A percentile compares a stretch with the other conserved stretches of the same genome.
These are phyloP conservation scores for Crotalaria pallida DNA, from an alignment of 306 rosid species.

Conservation along the genomic window DNA sequence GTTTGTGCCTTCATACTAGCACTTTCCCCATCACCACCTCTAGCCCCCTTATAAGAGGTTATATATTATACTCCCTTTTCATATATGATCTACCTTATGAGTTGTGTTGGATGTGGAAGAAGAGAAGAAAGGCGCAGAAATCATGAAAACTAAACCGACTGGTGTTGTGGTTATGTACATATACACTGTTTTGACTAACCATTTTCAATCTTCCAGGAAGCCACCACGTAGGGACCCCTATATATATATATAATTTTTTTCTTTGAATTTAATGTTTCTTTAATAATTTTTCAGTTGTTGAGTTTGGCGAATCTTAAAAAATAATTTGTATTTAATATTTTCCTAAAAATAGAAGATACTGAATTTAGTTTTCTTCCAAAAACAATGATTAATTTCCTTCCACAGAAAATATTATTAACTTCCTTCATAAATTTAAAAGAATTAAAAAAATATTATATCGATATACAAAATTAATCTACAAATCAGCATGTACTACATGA, in stretches of 20 bases:
- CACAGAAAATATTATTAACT: too few relatives aligned
- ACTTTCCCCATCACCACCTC: constrained; percentile 33
- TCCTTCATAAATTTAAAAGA: too few relatives aligned
- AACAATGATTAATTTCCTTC: too few relatives aligned
- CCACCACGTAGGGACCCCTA: constrained; percentile 27
- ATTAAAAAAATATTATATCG: too few relatives aligned
- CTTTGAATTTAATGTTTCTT: constrained; percentile 10
- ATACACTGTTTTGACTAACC: constrained; percentile 29
- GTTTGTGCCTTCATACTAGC: constrained; percentile 11
- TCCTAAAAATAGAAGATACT: not conserved
- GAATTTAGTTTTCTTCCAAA: not conserved
- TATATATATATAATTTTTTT: too few relatives aligned
- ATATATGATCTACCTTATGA: not conserved
- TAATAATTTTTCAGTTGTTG: not conserved
- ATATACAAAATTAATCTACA: too few relatives aligned
- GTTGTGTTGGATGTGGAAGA: too few relatives aligned
- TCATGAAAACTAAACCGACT: not conserved
- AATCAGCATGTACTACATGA: too few relatives aligned
- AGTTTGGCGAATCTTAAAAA: constrained; percentile 4
- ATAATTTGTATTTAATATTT: not conserved
- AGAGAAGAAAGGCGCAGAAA: constrained; percentile 17
- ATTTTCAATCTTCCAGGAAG: constrained; percentile 29
- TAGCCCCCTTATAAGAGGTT: not conserved
- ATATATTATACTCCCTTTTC: not conserved
- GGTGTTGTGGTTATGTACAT: constrained; percentile 32